Evolutionary conservation across 129 eudicot species (phyloP).

Genomic region (Flaveria brownii): DNA sequence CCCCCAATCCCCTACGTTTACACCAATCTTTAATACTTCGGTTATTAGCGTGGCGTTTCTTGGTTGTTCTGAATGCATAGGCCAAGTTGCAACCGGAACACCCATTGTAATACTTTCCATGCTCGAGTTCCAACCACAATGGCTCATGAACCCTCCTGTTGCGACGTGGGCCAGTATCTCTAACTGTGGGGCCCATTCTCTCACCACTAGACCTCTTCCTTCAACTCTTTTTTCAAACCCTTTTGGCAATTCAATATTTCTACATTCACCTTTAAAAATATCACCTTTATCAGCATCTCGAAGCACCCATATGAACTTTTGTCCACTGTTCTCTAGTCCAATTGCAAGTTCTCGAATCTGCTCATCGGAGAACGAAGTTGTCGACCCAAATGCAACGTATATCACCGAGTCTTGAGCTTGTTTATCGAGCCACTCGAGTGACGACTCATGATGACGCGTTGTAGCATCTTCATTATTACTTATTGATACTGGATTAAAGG

Average conservation of each 20-base stretch:
- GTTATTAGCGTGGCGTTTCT: constrained; percentile 33
- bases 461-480: neutral
- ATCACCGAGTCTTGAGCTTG: constrained; percentile 47
- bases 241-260: constrained; percentile 33
- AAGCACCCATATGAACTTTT: constrained; percentile 44
- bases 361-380: constrained; percentile 32
- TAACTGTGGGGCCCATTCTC: constrained; percentile 41
- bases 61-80: constrained; percentile 56
- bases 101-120: constrained; percentile 49
- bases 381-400: constrained; percentile 51
- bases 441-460: constrained; percentile 21
- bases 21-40: constrained; percentile 28
- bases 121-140: constrained; percentile 53
- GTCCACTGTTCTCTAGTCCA: constrained; percentile 36
- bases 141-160: constrained; percentile 39
- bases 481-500: constrained; percentile 40
- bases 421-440: constrained; percentile 51
- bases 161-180: constrained; percentile 36
- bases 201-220: constrained; percentile 30
- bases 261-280: constrained; percentile 17
- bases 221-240: constrained; percentile 38
- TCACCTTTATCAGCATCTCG: constrained; percentile 46
- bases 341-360: constrained; percentile 35
- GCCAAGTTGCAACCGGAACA: constrained; percentile 50
- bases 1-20: constrained; percentile 36